A percentile compares a stretch with the other conserved stretches of the same genome.
Conservation (phyloP, 768 basidiomycete species). For the Boletus pseudo-olivaceus region DNA sequence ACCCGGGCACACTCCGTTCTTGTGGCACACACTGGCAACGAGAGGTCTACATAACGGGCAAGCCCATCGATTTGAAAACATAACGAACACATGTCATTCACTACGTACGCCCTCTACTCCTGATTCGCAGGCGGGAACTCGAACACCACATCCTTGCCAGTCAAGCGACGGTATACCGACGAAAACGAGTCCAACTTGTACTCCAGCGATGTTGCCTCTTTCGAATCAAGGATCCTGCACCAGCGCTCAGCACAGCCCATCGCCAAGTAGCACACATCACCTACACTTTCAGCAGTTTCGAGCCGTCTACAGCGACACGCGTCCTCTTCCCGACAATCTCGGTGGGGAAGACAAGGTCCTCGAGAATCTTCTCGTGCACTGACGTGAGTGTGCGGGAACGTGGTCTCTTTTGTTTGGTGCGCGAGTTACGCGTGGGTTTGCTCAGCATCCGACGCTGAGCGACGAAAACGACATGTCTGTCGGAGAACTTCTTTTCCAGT, state of each 20-base stretch:
- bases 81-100: slow-evolving; percentile 30
- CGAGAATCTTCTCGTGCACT: slow-evolving; percentile 97
- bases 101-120: slow-evolving; percentile 48
- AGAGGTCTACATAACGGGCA: slow-evolving; percentile 31
- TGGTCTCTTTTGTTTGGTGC: slow-evolving; percentile 93
- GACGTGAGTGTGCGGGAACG: slow-evolving; percentile 94
- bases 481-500: slow-evolving; percentile 99
- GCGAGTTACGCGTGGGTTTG: slow-evolving; percentile 92
- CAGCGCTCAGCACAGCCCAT: slow-evolving; percentile 14
- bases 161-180: slow-evolving; percentile 91
- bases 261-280: slow-evolving; percentile 35
- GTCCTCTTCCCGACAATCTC: slow-evolving; percentile 99
- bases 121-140: slow-evolving; percentile 81
- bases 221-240: slow-evolving; percentile 89
- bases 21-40: slow-evolving; percentile 14
- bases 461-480: slow-evolving; percentile 98
- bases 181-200: slow-evolving; percentile 99
- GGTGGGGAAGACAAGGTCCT: slow-evolving; percentile 98
- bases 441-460: slow-evolving; percentile 98
- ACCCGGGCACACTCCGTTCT: slow-evolving; percentile 16
- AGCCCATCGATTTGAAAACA: slow-evolving; percentile 34
- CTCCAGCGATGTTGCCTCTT: slow-evolving; percentile 96
- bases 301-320: slow-evolving; percentile 88
- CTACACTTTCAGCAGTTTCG: slow-evolving; percentile 96
- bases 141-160: slow-evolving; percentile 95